Evolutionary conservation across 2,329 filamentous ascomycete species (phyloP).

Genomic region (Aspergillus pseudoterreus): DNA sequence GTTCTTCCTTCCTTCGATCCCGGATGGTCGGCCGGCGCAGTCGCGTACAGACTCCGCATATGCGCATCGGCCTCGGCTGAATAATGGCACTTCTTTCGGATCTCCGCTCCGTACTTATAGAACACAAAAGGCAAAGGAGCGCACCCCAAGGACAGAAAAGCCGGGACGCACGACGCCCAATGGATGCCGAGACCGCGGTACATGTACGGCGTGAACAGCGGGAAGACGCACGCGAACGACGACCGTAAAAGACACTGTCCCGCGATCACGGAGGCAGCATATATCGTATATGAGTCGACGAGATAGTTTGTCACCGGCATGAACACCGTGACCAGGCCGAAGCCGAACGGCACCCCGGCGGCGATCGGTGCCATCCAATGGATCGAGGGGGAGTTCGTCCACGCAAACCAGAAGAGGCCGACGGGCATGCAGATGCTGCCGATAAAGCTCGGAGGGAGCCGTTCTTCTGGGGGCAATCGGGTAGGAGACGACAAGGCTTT

Average conservation of each 20-base stretch:
- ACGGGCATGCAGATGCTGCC: constrained; percentile 48
- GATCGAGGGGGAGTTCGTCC: constrained; percentile 45
- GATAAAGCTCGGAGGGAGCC: constrained; percentile 44
- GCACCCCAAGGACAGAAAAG: background rate
- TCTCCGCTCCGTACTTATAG: background rate
- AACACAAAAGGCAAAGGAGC: background rate
- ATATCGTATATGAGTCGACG: constrained; percentile 33
- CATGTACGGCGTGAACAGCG: constrained; percentile 1
- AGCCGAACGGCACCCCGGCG: constrained; percentile 26
- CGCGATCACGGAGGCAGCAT: constrained; percentile 31
- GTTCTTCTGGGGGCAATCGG: constrained; percentile 14
- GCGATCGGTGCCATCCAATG: constrained; percentile 28
- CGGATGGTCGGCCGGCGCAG: too few relatives aligned
- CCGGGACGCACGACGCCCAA: background rate
- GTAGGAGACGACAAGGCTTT: background rate
- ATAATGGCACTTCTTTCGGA: background rate
- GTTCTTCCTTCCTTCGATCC: too few relatives aligned
- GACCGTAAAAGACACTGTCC: constrained; percentile 27
- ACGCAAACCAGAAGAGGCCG: constrained; percentile 54
- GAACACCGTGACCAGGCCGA: constrained; percentile 31
- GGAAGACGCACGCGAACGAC: background rate
- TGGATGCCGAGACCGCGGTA: background rate
- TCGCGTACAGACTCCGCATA: background rate
- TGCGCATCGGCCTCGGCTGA: background rate
- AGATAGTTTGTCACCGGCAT: constrained; percentile 32